phyloP scores from a whole-genome alignment of 1,284 basidiomycete species.

The Marasmius fiardii region DNA sequence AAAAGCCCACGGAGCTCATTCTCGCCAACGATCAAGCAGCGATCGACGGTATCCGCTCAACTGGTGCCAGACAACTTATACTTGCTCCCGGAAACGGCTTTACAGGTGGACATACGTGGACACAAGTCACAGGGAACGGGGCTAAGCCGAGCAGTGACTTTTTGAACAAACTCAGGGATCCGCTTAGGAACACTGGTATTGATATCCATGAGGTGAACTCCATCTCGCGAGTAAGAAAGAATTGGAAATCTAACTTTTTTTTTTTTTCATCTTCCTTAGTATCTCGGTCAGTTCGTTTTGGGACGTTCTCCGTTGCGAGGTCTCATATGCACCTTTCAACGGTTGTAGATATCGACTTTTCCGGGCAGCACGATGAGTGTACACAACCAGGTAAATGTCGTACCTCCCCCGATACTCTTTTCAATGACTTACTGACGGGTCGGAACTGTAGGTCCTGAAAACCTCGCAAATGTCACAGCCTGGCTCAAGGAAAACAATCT shows the following conservation, averaged over 20 bases:
- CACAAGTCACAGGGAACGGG: slow-evolving; percentile 26
- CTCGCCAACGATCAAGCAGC: slow-evolving; percentile 41
- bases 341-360: slow-evolving; percentile 38
- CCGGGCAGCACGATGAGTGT: slow-evolving; percentile 38
- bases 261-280: slow-evolving; percentile 17
- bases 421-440: not conserved
- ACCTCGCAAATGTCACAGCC: slow-evolving; percentile 36
- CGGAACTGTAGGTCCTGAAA: slow-evolving; percentile 28
- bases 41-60: slow-evolving; percentile 37
- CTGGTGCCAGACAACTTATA: slow-evolving; percentile 40
- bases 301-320: not conserved
- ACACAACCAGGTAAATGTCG: slow-evolving; percentile 31
- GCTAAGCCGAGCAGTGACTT: slow-evolving; percentile 37
- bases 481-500: slow-evolving; percentile 41
- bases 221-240: no score
- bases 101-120: slow-evolving; percentile 44
- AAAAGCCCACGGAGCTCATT: slow-evolving; percentile 35
- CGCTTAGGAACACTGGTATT: slow-evolving; percentile 39
- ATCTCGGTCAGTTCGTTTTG: slow-evolving; percentile 22
- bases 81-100: slow-evolving; percentile 43
- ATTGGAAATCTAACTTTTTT: no score
- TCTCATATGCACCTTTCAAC: not conserved
- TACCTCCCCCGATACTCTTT: not conserved
- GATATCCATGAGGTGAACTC: slow-evolving; percentile 45
- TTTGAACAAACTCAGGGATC: slow-evolving; percentile 37